phyloP scores from a whole-genome alignment of 2,329 filamentous ascomycete genomes.

The Aspergillus oerlinghausenensis region DNA sequence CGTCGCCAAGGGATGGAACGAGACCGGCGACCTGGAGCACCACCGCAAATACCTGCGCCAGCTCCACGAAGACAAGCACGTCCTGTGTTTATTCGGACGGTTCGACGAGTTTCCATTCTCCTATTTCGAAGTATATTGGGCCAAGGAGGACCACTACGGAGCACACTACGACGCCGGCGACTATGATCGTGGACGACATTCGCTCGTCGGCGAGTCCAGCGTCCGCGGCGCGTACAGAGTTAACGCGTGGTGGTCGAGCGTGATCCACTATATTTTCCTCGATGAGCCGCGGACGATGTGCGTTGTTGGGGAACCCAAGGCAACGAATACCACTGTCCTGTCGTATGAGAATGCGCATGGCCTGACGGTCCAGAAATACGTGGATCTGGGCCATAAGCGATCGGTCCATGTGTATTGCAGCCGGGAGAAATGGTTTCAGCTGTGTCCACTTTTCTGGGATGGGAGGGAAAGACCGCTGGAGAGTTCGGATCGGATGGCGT shows the following conservation, averaged over 20 bases:
- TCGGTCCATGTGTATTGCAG: conserved; percentile 63
- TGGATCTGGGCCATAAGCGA: conserved; percentile 68
- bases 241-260: conserved; percentile 54
- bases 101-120: conserved; percentile 69
- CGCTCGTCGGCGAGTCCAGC: conserved; percentile 52
- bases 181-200: conserved; percentile 58
- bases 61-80: conserved; percentile 66
- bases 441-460: conserved; percentile 49
- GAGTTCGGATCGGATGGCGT: conserved; percentile 43
- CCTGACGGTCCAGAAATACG: conserved; percentile 66
- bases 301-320: conserved; percentile 63
- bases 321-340: conserved; percentile 64
- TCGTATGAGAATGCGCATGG: conserved; percentile 72
- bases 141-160: conserved; percentile 60
- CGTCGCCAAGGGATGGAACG: conserved; percentile 74
- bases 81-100: conserved; percentile 53
- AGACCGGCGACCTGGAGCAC: conserved; percentile 69
- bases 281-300: conserved; percentile 54
- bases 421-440: conserved; percentile 65
- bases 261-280: conserved; percentile 57
- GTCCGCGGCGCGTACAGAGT: conserved; percentile 54
- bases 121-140: conserved; percentile 80
- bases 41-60: conserved; percentile 67
- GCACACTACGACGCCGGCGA: conserved; percentile 53
- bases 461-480: conserved; percentile 42